A percentile compares a stretch with the other conserved stretches of the same genome.
Conservation (phyloP, 1,284 basidiomycete species). For the Sanghuangporus sanghuang region DNA sequence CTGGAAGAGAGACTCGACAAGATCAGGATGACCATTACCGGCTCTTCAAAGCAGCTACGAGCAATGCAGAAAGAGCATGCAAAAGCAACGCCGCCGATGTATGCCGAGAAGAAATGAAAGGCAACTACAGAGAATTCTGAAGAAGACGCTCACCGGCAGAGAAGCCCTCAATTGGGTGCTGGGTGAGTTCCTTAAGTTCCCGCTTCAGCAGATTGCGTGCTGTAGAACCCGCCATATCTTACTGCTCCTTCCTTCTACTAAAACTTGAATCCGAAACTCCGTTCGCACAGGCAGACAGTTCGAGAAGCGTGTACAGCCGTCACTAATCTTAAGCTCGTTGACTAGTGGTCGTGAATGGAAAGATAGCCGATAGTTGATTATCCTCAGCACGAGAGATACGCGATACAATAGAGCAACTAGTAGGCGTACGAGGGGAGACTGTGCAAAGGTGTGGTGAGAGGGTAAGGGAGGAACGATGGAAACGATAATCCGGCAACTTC, state of each 20-base stretch:
- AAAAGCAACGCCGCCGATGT: background rate
- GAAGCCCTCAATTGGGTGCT: conserved; percentile 89
- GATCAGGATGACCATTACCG: background rate
- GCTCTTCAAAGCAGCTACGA: too few species aligned
- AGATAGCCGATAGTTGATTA: background rate
- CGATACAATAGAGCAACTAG: background rate
- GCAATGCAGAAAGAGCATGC: background rate
- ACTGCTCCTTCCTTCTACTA: background rate
- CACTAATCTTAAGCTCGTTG: background rate
- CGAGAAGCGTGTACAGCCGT: background rate
- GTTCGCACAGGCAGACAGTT: background rate
- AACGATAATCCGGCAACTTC: conserved; percentile 8
- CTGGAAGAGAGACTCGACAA: too few species aligned
- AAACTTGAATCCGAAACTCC: background rate
- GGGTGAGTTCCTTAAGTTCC: conserved; percentile 83
- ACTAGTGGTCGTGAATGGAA: background rate
- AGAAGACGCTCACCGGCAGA: conserved; percentile 64
- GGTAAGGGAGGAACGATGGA: background rate
- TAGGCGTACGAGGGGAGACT: background rate
- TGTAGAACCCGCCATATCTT: conserved; percentile 45
- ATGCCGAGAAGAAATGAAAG: background rate
- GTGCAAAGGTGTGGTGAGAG: background rate
- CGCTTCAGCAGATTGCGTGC: conserved; percentile 61
- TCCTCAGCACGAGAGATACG: background rate
- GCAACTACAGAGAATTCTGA: conserved; percentile 2